phyloP scores from a whole-genome alignment of 805 yeast genomes.

The Saturnispora zaruensis region DNA sequence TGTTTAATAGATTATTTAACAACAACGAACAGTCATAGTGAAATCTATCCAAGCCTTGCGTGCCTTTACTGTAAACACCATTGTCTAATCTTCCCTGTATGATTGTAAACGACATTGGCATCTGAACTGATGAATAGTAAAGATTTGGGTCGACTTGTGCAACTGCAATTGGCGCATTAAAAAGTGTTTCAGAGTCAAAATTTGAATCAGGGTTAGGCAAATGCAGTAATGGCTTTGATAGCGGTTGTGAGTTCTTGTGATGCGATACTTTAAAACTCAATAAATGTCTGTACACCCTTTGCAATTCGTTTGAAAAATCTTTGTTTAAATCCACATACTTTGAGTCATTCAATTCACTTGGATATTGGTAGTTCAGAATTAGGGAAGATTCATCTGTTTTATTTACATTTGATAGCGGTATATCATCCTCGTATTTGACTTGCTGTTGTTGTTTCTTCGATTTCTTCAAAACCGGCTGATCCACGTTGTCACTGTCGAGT shows the following conservation, averaged over 20 bases:
- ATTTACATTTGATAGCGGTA: background rate
- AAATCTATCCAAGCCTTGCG: constrained; percentile 49
- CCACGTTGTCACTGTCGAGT: background rate
- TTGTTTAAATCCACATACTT: constrained; percentile 7
- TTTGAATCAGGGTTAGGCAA: constrained; percentile 50
- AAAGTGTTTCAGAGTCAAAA: background rate
- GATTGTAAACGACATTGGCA: constrained; percentile 65
- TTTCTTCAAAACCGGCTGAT: background rate
- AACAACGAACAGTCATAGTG: constrained; percentile 51
- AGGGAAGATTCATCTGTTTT: background rate
- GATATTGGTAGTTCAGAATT: background rate
- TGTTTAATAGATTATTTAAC: constrained; percentile 70
- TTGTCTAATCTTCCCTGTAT: constrained; percentile 45
- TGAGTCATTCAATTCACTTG: background rate
- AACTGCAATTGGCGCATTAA: constrained; percentile 4
- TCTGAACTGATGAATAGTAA: constrained; percentile 59
- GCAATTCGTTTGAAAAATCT: constrained; percentile 12
- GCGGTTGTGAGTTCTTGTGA: constrained; percentile 15
- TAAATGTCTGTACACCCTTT: constrained; percentile 11
- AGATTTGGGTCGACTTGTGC: constrained; percentile 58
- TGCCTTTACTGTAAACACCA: constrained; percentile 41
- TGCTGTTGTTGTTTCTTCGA: background rate
- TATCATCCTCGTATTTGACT: background rate
- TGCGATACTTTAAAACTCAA: constrained; percentile 15
- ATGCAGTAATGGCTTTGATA: constrained; percentile 48